Base-by-base conservation (phyloP, 2,329 filamentous ascomycete species). In the Ascochyta lentis region DNA sequence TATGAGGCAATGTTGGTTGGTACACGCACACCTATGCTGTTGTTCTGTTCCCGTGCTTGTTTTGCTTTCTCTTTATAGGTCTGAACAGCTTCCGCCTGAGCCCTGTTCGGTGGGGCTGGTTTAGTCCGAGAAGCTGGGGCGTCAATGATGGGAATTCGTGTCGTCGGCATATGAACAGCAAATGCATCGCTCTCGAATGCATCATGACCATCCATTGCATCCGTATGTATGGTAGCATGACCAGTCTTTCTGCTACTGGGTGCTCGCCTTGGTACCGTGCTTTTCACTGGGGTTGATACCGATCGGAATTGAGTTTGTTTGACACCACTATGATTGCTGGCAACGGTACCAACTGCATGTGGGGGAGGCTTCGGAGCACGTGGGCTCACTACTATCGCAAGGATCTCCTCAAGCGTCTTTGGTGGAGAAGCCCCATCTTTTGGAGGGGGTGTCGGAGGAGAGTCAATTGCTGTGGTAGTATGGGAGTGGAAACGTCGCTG, bases 141-240 rank as follows among this genome's bases (percentile, higher is more conserved):
- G 2, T 72, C 67, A 1, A 73, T 39, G 19, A 73, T 65, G 2
- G 67, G 70, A 37, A 69, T 58, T 2, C 71, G 63, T 4, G 71
- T 74, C 1, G 69, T 71, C 3, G 70, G 71, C 69, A 72, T 73
- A 10, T 71, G 60, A 6, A 74, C 58, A 10, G 70, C 70, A 37
- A 72, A 74, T 0, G 68, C 67, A 49, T 74, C 71, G 47, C 68
- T 72, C 46, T 74, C 68, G 45, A 74, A 74, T 2, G 65, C 63
- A 6, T 65, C 63, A 3, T 69, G 65, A 1, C 59, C 58, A 19
- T 63, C 61, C 1, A 64, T 66, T 0, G 65, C 61, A 29, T 74
- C 66, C 2, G 71, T 73, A 23, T 54, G 49, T 19, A 74, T 73
- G 0, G 65, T 71, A 1, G 64, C 62, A 35, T 64, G 56, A 6